Base-by-base conservation (phyloP, 768 basidiomycete genomes). In the Daedaleopsis sinensis region DNA sequence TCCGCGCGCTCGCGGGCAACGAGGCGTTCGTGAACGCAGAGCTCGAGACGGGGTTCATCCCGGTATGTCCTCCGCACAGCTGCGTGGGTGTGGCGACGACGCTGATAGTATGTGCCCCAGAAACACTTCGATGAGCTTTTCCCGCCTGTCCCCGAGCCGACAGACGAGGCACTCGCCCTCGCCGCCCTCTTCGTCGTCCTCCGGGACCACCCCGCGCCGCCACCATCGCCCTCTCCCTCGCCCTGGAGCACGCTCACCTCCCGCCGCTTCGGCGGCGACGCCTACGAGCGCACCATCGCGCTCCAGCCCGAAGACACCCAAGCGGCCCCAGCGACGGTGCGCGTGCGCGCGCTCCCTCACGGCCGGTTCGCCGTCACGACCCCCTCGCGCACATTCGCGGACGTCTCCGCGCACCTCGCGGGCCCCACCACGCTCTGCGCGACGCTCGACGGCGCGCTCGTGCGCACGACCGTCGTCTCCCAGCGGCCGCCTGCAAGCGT, bases 31-130 rank as follows among this genome's bases (percentile, higher is more conserved):
- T 91, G 16, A 76, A 81, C 35, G 91, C 81, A 23, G 87, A 95
- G 60, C 84, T 98, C 12, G 95, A 97, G 70, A 96, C 95, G 2
- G 93, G 93, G 3, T 98, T 98, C 71, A 96, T 98, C 67, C 82
- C 84, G 32, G 93, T 93, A 71, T 52, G 81, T 70, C 6, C 52
- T 8, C 18, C 5, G 18, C 23, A 15, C 24, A 2, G 3, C 11
- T 7, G 1, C 32, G 7, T n/a, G 37, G 37, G 43, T 23, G 4
- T 16, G 56, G 44, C 5, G 18, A 1, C 19, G 42, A 6, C 7
- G 13, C n/a, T n/a, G n/a, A n/a, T n/a, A 36, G 6, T 2, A 9
- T 18, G 27, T 36, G n/a, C n/a, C n/a, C 5, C 35, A 96, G 94
- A 94, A 93, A 85, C 89, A 96, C 71, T 82, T 84, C 68, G 79